Evolutionary conservation across 371 early-diverging fungal species (phyloP).

Genomic region (Syncephalastrum sp.): DNA sequence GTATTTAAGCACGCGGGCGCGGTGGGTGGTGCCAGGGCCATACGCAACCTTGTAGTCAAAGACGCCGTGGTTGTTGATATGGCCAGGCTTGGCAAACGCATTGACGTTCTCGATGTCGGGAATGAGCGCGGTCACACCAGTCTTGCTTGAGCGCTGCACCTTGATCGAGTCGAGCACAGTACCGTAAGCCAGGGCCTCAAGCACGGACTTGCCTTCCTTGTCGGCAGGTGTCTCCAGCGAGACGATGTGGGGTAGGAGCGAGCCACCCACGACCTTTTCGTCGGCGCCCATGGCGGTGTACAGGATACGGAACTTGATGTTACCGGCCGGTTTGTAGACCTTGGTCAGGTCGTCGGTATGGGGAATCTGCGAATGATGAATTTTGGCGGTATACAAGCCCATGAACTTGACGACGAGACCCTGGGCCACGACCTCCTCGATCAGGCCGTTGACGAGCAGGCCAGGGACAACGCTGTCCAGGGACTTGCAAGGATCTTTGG

Average conservation of each 20-base stretch:
- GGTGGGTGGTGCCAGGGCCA: conserved; percentile 66
- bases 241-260: conserved; percentile 53
- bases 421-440: conserved; percentile 51
- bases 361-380: conserved; percentile 57
- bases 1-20: conserved; percentile 77
- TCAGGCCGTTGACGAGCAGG: conserved; percentile 51
- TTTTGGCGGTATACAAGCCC: conserved; percentile 65
- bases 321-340: conserved; percentile 52
- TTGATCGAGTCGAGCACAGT: conserved; percentile 56
- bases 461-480: conserved; percentile 69
- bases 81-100: conserved; percentile 47
- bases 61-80: conserved; percentile 20
- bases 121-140: conserved; percentile 58
- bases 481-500: conserved; percentile 47
- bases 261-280: conserved; percentile 61
- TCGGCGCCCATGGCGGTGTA: conserved; percentile 55
- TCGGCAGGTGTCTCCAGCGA: conserved; percentile 21
- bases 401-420: conserved; percentile 68
- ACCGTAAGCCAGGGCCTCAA: conserved; percentile 54
- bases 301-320: conserved; percentile 63
- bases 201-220: conserved; percentile 14
- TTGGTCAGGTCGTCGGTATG: conserved; percentile 40
- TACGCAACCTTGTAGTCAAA: conserved; percentile 57
- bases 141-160: conserved; percentile 49
- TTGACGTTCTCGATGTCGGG: conserved; percentile 41